Evolutionary conservation across 2,329 filamentous ascomycete genomes (phyloP).

Genomic region (Ceratocystis ficicola): DNA sequence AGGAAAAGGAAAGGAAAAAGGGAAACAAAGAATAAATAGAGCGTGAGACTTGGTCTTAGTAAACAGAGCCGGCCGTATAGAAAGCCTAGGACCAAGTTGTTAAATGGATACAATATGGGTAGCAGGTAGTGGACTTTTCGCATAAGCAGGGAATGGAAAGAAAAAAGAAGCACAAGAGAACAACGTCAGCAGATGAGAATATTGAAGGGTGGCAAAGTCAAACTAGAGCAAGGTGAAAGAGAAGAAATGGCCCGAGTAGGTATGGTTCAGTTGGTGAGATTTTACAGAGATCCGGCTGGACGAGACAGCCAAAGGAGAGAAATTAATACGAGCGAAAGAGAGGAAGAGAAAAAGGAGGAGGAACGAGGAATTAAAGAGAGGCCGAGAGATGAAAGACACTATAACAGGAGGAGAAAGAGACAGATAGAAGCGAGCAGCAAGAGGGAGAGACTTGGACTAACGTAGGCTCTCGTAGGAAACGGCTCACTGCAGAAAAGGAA

Average conservation of each 20-base stretch:
- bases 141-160: neutral
- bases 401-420: neutral
- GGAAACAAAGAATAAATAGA: neutral
- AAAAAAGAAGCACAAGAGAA: slow-evolving; percentile 9
- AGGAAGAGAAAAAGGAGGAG: neutral
- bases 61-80: neutral
- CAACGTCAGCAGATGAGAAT: neutral
- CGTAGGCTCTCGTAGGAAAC: neutral
- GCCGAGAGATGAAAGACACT: neutral
- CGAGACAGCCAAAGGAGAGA: neutral
- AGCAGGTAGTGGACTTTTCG: neutral
- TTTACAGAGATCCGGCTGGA: neutral
- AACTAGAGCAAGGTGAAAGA: slow-evolving; percentile 12
- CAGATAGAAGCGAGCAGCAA: neutral
- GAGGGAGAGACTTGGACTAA: neutral
- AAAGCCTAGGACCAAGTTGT: neutral
- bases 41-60: neutral
- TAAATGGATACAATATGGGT: neutral
- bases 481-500: neutral
- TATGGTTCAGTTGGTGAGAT: neutral
- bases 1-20: neutral
- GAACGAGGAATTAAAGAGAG: neutral
- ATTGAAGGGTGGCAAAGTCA: slow-evolving; percentile 9
- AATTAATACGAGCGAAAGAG: neutral
- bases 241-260: slow-evolving; percentile 17